phyloP scores from a whole-genome alignment of 108 stramenopile genomes.

The Pseudonitzschia multiseries region DNA sequence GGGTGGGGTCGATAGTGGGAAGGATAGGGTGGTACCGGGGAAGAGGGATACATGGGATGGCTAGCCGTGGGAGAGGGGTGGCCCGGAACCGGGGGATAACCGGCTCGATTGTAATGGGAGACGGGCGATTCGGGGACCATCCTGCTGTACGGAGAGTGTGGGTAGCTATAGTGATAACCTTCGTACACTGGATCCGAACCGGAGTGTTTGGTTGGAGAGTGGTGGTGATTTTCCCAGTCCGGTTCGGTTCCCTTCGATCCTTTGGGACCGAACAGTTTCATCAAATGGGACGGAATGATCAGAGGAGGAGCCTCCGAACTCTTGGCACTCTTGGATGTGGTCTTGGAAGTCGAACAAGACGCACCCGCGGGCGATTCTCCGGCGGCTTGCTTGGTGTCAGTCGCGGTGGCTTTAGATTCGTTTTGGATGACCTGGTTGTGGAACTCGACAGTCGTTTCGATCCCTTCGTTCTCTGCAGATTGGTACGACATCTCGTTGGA shows the following conservation, averaged over 20 bases:
- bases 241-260: slow-evolving; percentile 2
- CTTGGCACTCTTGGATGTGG: not conserved
- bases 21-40: not conserved
- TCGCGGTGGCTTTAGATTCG: not conserved
- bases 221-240: slow-evolving; percentile 4
- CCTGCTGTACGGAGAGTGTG: slow-evolving; percentile 4
- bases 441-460: slow-evolving; percentile 15
- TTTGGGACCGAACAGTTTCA: slow-evolving; percentile 23
- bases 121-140: not conserved
- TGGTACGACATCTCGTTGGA: slow-evolving; percentile 33
- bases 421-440: not conserved
- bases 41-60: not conserved
- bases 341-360: slow-evolving; percentile 1
- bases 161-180: not conserved
- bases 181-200: not conserved
- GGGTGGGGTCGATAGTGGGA: slow-evolving; percentile 4
- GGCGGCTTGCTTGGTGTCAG: not conserved
- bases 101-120: not conserved
- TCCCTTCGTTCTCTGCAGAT: slow-evolving; percentile 7
- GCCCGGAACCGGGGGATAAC: not conserved
- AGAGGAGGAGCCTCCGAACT: slow-evolving; percentile 31
- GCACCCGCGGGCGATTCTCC: slow-evolving; percentile 2
- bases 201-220: not conserved
- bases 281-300: slow-evolving; percentile 35
- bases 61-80: not conserved